These are phyloP conservation scores for Candida dubliniensis DNA, from an alignment of 1,139 yeast genomes.

Conservation along the genomic window DNA sequence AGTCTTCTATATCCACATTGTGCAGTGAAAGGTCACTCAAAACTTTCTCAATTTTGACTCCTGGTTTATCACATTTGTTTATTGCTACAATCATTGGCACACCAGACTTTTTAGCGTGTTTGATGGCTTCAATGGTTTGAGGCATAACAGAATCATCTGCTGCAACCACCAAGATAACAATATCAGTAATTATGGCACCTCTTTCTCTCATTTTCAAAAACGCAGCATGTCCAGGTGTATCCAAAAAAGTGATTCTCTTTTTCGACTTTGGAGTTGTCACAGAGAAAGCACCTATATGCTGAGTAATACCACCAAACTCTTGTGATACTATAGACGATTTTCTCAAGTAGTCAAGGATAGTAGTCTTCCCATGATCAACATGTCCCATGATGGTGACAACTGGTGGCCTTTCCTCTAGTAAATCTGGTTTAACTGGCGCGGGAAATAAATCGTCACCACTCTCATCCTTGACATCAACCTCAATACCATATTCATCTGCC, in stretches of 20 bases:
- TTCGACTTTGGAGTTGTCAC: constrained; percentile 74
- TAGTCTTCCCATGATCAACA: constrained; percentile 98
- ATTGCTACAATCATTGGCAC: constrained; percentile 90
- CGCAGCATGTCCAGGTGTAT: constrained; percentile 99
- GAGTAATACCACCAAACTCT: constrained; percentile 97
- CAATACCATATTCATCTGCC: constrained; percentile 86
- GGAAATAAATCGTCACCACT: constrained; percentile 66
- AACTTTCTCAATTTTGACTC: constrained; percentile 70
- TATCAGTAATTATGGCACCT: constrained; percentile 93
- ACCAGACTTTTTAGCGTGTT: constrained; percentile 82
- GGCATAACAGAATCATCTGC: constrained; percentile 99
- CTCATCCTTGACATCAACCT: constrained; percentile 58
- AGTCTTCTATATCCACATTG: constrained; percentile 85
- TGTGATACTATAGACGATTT: constrained; percentile 79
- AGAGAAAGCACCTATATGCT: constrained; percentile 96
- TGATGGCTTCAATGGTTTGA: constrained; percentile 93
- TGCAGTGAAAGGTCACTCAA: constrained; percentile 72
- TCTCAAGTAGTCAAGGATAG: constrained; percentile 81
- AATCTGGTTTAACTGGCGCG: constrained; percentile 35
- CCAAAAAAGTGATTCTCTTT: constrained; percentile 81
- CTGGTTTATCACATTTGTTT: constrained; percentile 86
- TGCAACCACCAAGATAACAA: constrained; percentile 91
- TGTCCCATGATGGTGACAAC: constrained; percentile 98
- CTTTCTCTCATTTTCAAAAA: constrained; percentile 94
- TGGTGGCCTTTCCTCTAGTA: constrained; percentile 75